Evolutionary conservation across 805 yeast species (phyloP), one percentile per base, ranked within the genome.

Genomic region (Saturnispora dispora): DNA sequence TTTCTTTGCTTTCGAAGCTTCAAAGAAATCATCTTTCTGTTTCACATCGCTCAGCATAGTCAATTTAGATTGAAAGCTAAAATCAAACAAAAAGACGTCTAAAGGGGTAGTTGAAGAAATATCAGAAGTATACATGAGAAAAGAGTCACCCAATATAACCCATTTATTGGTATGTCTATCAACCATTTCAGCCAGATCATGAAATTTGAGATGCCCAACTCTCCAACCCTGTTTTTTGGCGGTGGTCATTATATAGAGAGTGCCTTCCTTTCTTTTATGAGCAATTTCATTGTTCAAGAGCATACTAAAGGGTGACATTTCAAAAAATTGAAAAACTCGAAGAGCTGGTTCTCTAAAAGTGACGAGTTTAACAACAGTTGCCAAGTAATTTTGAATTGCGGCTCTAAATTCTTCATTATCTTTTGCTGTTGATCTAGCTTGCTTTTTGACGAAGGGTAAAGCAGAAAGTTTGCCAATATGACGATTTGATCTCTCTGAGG

Each of bases 151-250:
- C 2, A 93, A 79, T 52, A 93, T 69, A 55, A 88, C 81, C 99
- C 99, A 93, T 66, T 93, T 93, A 40, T 82, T 83, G 0, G 95
- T 83, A 58, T 95, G 91, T 66, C 99, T 81, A 56, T 79, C 82
- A 48, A 91, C 85, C 96, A 93, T 88, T 36, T 87, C 89, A 57
- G 79, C 78, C 59, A 88, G 71, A 60, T 88, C 97, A 55, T 81
- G 78, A 7, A 87, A 80, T 55, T 78, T 81, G 66, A 88, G 79
- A 63, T 91, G 97, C 3, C 93, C 86, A 5, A 91, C 96, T 58
- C 95, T 75, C 98, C 99, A 93, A 2, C 99, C 98, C 63, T 88
- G 95, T 0, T 89, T 75, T 55, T 80, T 81, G 0, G 98, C 91
- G 0, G 88, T 81, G 1, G 96, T 83, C 20, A 89, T 81, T 45